Evolutionary conservation across 768 basidiomycete genomes (phyloP).

Genomic region (Ramaria rubella): DNA sequence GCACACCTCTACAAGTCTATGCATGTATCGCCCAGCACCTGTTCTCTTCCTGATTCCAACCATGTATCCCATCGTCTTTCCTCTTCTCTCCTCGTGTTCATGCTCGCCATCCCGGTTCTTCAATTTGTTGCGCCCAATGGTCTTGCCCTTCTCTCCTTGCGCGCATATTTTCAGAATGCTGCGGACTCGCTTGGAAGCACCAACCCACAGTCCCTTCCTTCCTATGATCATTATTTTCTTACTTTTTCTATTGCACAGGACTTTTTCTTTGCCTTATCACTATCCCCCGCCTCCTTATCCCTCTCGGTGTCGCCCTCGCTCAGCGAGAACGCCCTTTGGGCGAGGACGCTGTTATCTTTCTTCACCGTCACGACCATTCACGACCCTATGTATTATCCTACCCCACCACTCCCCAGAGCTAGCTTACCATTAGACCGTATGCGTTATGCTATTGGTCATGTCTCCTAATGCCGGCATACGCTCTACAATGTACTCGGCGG

Average conservation of each 20-base stretch:
- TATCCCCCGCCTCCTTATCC: neutral
- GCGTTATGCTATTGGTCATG: neutral
- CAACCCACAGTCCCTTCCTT: neutral
- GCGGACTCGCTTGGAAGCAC: neutral
- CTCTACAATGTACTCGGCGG: conserved; percentile 1
- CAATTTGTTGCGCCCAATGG: neutral
- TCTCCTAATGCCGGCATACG: conserved; percentile 2
- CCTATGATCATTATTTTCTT: conserved; percentile 4
- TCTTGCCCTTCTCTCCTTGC: neutral
- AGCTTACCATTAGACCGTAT: conserved; percentile 2
- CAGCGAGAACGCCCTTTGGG: neutral
- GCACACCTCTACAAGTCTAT: neutral
- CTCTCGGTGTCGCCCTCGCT: neutral
- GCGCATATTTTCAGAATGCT: neutral
- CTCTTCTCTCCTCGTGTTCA: neutral
- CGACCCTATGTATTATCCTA: conserved; percentile 8
- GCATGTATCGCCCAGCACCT: neutral
- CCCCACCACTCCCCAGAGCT: neutral
- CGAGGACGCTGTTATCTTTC: neutral
- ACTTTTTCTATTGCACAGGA: neutral
- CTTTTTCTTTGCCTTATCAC: too few relatives aligned
- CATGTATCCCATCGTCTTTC: neutral
- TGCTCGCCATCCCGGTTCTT: neutral
- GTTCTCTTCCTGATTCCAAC: neutral
- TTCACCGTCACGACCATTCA: conserved; percentile 3